Evolutionary conservation across 106 monocot genomes (phyloP), one percentile per base, ranked within the genome.

Genomic region (Phalaenopsis aphrodite): DNA sequence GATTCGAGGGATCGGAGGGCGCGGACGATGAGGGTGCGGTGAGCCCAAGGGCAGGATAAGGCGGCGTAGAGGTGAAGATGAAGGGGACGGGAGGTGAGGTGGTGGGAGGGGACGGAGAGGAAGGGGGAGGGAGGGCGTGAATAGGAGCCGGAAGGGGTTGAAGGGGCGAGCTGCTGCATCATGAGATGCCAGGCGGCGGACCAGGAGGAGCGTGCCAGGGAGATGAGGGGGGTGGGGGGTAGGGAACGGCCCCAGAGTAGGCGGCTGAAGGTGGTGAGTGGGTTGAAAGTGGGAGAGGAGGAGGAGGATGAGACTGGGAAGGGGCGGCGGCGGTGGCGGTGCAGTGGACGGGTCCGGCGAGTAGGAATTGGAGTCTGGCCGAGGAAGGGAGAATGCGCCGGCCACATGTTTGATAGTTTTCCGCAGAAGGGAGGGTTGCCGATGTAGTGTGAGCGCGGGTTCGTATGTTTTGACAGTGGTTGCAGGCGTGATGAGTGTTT

Each of bases 131-230:
- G 0, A 37, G 94, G 92, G 24, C 97, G 94, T 75, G 92, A 86
- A 85, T 94, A 98, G 80, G 89, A 83, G 77, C 92, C 92, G 42
- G 89, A 45, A 65, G 91, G 73, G 56, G 78, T 57, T 73, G 93
- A 88, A 43, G 97, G 97, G 57, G 94, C 97, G 77, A 98, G 94
- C 86, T 98, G 97, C 77, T 92, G 90, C 97, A 98, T 98, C 87
- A 98, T 87, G 84, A 98, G 87, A n/a, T 86, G 90, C 97, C 97
- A 98, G 36, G 88, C 78, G 72, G 94, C 39, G 79, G 94, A 86
- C 97, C 97, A 98, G 81, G 90, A 58, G 77, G 82, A 23, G 55
- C 97, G 97, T 74, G 83, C 97, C 84, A 84, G 75, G 77, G 87
- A 84, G 87, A 98, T 79, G 76, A 98, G 90, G 61, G 76, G 76